These are phyloP conservation scores for Simmondsia chinensis DNA, from an alignment of 148 eudicot genomes.

Conservation along the genomic window DNA sequence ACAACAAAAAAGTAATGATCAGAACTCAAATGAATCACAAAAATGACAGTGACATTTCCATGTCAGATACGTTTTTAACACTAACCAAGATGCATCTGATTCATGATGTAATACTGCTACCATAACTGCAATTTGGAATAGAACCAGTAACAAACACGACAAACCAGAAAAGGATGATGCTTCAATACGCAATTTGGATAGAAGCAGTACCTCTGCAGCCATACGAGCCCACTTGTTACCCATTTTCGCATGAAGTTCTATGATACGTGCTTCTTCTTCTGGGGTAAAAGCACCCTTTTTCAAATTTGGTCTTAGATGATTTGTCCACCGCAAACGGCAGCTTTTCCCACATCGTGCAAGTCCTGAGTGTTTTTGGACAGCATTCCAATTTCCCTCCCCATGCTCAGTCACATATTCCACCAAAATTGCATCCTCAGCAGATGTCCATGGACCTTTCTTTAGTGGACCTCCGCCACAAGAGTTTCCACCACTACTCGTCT, in stretches of 20 bases:
- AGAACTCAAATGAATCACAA: too few relatives aligned
- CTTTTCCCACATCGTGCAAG: constrained; percentile 93
- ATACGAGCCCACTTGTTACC: constrained; percentile 99
- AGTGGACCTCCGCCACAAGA: constrained; percentile 28
- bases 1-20: too few relatives aligned
- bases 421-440: constrained; percentile 83
- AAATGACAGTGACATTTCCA: too few relatives aligned
- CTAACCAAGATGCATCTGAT: too few relatives aligned
- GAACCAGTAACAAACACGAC: background rate
- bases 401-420: constrained; percentile 72
- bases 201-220: constrained; percentile 62
- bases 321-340: constrained; percentile 95
- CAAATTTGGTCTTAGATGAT: constrained; percentile 89
- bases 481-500: constrained; percentile 40
- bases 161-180: background rate
- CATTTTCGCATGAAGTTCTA: constrained; percentile 87
- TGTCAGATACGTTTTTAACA: too few relatives aligned
- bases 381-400: constrained; percentile 98
- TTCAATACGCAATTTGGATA: too few relatives aligned
- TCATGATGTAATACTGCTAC: too few relatives aligned
- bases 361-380: constrained; percentile 81
- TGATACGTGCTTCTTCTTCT: constrained; percentile 71
- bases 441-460: constrained; percentile 96
- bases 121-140: too few relatives aligned
- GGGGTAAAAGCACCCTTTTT: constrained; percentile 79